A percentile compares a stretch with the other conserved stretches of the same genome.
Evolutionary conservation across 225 moss, liverwort and hornwort genomes (phyloP).

Genomic region (Marchantia paleacea): DNA sequence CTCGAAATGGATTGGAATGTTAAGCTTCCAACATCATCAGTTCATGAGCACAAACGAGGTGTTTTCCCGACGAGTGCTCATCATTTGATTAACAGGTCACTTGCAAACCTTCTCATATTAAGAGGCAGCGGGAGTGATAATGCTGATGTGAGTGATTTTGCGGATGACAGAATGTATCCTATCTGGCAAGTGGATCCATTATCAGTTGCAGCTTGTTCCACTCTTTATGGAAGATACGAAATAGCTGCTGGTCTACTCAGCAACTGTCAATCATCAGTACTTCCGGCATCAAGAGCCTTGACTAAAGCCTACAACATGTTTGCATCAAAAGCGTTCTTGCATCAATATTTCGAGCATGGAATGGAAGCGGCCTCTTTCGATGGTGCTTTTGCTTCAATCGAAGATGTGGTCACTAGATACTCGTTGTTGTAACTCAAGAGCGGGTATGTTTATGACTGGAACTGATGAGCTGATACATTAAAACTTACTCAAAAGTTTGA

Average conservation of each 20-base stretch:
- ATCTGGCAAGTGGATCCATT: conserved; percentile 78
- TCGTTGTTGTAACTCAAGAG: conserved; percentile 23
- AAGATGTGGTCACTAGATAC: conserved; percentile 66
- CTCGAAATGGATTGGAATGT: conserved; percentile 69
- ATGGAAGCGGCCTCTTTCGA: conserved; percentile 78
- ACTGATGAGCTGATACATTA: too few relatives aligned
- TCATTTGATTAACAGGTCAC: conserved; percentile 53
- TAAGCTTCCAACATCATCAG: conserved; percentile 25
- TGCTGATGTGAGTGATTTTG: conserved; percentile 62
- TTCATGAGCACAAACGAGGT: not conserved
- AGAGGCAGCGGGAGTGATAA: conserved; percentile 60
- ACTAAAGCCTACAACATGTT: conserved; percentile 74
- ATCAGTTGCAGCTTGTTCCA: conserved; percentile 51
- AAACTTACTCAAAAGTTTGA: too few relatives aligned
- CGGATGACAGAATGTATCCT: conserved; percentile 78
- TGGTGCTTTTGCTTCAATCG: conserved; percentile 75
- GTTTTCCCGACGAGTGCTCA: not conserved
- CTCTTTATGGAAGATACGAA: conserved; percentile 60
- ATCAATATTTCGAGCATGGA: conserved; percentile 83
- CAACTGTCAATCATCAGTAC: conserved; percentile 77
- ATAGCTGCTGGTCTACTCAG: conserved; percentile 67
- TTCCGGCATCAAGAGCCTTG: conserved; percentile 61
- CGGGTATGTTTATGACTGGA: too few relatives aligned
- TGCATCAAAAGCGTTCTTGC: conserved; percentile 76
- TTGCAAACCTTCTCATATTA: conserved; percentile 72